These are phyloP conservation scores for Piloderma croceum DNA, from an alignment of 768 basidiomycete genomes.

Conservation along the genomic window DNA sequence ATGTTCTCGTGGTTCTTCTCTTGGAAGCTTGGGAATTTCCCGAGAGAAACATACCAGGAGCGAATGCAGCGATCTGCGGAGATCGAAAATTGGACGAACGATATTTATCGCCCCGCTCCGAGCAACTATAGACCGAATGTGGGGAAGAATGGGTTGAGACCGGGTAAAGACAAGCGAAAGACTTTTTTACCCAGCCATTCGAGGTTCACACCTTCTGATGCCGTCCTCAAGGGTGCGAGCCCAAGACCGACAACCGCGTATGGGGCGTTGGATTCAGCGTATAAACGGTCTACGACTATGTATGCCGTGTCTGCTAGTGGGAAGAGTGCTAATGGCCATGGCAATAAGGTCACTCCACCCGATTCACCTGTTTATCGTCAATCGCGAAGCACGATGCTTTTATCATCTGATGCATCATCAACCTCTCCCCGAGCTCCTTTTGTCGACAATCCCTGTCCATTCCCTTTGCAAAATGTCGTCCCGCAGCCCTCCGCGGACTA, in stretches of 20 bases:
- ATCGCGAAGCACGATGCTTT: conserved; percentile 79
- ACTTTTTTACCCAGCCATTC: conserved; percentile 65
- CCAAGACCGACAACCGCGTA: conserved; percentile 60
- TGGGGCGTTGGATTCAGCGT: conserved; percentile 54
- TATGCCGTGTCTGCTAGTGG: conserved; percentile 30
- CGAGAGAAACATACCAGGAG: conserved; percentile 86
- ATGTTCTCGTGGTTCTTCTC: conserved; percentile 98
- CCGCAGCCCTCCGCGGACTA: conserved; percentile 88
- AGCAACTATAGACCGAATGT: conserved; percentile 88
- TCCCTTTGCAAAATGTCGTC: conserved; percentile 86
- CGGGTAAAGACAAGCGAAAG: conserved; percentile 45
- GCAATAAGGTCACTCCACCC: conserved; percentile 59
- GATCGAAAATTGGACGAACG: conserved; percentile 95
- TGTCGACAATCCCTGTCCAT: conserved; percentile 76
- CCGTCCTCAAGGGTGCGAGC: conserved; percentile 43
- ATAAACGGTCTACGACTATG: conserved; percentile 57
- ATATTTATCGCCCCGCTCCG: conserved; percentile 93
- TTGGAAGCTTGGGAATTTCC: conserved; percentile 92
- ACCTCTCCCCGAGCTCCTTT: conserved; percentile 42
- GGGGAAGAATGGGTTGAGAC: conserved; percentile 56
- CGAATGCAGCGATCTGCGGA: conserved; percentile 83
- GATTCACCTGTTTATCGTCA: conserved; percentile 66
- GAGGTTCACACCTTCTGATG: conserved; percentile 71
- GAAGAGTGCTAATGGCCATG: conserved; percentile 15
- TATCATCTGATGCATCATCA: conserved; percentile 48